phyloP scores from a whole-genome alignment of 164 flowering plant genomes.

The Nymphaea thermarum region DNA sequence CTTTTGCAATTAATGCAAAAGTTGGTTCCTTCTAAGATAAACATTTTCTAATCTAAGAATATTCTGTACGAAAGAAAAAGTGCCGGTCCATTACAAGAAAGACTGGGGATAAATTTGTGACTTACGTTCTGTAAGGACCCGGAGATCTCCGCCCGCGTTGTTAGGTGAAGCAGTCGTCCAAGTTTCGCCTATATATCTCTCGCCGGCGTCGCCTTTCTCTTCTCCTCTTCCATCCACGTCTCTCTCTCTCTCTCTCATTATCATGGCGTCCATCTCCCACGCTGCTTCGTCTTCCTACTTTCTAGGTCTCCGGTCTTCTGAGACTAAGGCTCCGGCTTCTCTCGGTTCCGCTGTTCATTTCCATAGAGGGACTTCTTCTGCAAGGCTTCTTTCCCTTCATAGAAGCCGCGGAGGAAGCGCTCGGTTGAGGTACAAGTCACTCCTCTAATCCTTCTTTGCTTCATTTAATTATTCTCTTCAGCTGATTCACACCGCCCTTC shows the following conservation, averaged over 20 bases:
- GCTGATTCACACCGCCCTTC: neutral
- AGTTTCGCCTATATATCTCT: neutral
- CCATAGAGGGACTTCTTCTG: conserved; percentile 14
- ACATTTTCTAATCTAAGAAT: too few relatives aligned
- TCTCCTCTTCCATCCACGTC: conserved; percentile 26
- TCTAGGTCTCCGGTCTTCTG: conserved; percentile 5
- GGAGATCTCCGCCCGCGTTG: neutral
- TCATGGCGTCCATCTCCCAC: conserved; percentile 7
- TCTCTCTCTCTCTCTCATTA: conserved; percentile 6
- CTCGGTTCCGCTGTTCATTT: neutral
- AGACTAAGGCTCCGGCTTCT: conserved; percentile 3
- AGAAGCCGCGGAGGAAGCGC: neutral
- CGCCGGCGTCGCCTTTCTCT: neutral
- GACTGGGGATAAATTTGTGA: too few relatives aligned
- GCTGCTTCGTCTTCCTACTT: conserved; percentile 11
- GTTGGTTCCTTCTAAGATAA: too few relatives aligned
- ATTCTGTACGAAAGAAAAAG: too few relatives aligned
- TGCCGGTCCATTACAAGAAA: too few relatives aligned
- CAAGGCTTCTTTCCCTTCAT: conserved; percentile 6
- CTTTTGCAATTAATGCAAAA: too few relatives aligned
- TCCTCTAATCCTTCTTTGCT: neutral
- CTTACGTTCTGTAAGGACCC: too few relatives aligned
- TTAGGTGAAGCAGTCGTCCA: neutral
- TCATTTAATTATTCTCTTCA: neutral
- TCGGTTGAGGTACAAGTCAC: neutral